Conservation (phyloP, 2,329 filamentous ascomycete species). For the Xylariaceae sp. region DNA sequence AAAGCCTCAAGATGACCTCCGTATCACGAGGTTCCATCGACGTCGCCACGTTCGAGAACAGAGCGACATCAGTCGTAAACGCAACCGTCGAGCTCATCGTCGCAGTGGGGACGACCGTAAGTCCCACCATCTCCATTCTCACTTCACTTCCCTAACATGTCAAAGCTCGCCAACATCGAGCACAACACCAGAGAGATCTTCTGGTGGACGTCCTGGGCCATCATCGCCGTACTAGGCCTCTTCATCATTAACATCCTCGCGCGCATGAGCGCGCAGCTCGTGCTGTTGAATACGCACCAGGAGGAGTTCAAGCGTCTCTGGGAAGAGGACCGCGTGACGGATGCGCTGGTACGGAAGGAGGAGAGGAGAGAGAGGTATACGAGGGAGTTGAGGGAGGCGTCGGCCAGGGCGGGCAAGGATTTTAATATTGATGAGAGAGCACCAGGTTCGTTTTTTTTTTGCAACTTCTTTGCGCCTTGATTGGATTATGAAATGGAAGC, state of each 20-base stretch:
- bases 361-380: conserved; percentile 4
- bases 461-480: no score
- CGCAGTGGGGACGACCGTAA: conserved; percentile 4
- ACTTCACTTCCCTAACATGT: no score
- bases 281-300: conserved; percentile 19
- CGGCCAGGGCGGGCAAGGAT: not conserved
- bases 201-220: conserved; percentile 24
- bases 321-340: conserved; percentile 19
- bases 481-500: no score
- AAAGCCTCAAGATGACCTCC: no score
- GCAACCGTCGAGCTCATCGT: not conserved
- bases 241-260: conserved; percentile 20
- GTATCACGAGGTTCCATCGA: not conserved
- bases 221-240: conserved; percentile 20
- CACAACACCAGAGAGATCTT: conserved; percentile 19
- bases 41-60: not conserved
- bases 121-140: not conserved
- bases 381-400: not conserved
- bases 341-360: conserved; percentile 3
- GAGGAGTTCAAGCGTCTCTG: conserved; percentile 23
- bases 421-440: not conserved
- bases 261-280: conserved; percentile 18
- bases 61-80: conserved; percentile 1
- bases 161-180: conserved; percentile 20
- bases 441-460: not conserved